Conservation (phyloP, 768 basidiomycete species). For the Wakefieldia striispora region DNA sequence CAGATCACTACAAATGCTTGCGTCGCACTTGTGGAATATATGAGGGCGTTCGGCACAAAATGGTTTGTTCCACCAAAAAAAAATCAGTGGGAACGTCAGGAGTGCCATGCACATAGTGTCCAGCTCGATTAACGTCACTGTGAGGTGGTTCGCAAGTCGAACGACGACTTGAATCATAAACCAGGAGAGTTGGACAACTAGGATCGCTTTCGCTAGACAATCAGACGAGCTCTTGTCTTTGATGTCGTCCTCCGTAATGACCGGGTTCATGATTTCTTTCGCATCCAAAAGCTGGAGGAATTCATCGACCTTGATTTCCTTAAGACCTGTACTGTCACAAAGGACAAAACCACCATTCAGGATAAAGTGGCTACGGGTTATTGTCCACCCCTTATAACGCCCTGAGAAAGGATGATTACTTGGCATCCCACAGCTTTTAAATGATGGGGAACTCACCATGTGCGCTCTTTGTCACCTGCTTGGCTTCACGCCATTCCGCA, state of each 20-base stretch:
- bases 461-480: neutral
- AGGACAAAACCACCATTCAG: neutral
- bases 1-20: neutral
- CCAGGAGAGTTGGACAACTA: neutral
- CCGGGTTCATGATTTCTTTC: neutral
- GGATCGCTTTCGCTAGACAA: neutral
- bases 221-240: neutral
- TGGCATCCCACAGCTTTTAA: no score
- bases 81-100: neutral
- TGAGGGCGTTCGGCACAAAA: neutral
- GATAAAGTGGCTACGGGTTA: neutral
- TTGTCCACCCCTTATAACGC: neutral
- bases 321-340: neutral
- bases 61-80: slow-evolving; percentile 1
- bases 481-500: neutral
- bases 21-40: neutral
- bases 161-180: neutral
- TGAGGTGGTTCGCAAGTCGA: neutral
- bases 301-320: neutral
- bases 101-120: neutral
- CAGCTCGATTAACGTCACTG: neutral
- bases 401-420: neutral
- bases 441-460: neutral
- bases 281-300: neutral
- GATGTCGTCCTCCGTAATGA: neutral